A percentile compares a stretch with the other conserved stretches of the same genome.
Conservation (phyloP, 768 basidiomycete species). For the Podaxis sp. region DNA sequence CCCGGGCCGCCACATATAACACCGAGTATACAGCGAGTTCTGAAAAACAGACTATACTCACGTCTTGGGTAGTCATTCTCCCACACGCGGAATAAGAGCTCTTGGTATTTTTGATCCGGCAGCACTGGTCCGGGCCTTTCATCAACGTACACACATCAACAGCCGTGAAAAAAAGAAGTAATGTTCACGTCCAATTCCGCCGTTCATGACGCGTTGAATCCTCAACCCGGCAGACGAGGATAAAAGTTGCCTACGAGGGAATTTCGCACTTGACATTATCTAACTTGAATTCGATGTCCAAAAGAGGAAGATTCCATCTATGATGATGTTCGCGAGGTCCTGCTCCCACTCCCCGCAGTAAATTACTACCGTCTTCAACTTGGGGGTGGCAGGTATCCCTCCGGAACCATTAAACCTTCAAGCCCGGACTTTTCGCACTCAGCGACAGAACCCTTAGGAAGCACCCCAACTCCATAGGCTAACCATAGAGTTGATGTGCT, state of each 20-base stretch:
- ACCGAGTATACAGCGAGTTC: conserved; percentile 7
- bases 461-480: background rate
- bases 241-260: background rate
- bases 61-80: background rate
- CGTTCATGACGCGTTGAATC: too few relatives aligned
- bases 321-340: background rate
- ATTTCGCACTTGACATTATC: background rate
- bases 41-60: background rate
- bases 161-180: background rate
- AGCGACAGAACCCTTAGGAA: background rate
- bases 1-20: background rate
- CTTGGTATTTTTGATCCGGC: conserved; percentile 11
- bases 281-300: background rate
- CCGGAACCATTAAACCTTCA: background rate
- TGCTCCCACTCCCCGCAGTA: background rate
- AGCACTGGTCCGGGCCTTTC: background rate
- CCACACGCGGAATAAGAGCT: background rate
- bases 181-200: background rate
- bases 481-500: background rate
- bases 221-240: background rate
- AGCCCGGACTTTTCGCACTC: background rate
- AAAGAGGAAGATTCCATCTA: background rate
- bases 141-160: background rate
- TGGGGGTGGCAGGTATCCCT: background rate
- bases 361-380: background rate